A percentile compares a stretch with the other conserved stretches of the same genome.
Evolutionary conservation across 106 monocot genomes (phyloP).

Genomic region (Amphibolis antarctica): DNA sequence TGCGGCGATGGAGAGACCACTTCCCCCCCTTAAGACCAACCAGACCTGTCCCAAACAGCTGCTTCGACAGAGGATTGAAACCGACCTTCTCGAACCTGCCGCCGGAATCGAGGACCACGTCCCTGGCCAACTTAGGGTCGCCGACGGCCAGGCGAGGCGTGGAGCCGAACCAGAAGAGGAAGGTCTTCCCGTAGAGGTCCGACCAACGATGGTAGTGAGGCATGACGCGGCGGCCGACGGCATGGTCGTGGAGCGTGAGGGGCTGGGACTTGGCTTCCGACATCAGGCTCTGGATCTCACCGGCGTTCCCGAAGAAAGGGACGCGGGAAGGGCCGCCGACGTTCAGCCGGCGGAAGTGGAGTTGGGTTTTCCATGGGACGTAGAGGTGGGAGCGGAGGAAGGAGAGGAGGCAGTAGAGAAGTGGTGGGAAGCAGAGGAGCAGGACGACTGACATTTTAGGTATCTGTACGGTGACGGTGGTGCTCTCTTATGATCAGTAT

Average conservation of each 20-base stretch:
- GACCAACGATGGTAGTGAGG: constrained; percentile 64
- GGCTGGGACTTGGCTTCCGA: constrained; percentile 27
- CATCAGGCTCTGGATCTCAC: constrained; percentile 41
- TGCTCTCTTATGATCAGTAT: too few species aligned
- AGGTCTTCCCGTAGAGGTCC: constrained; percentile 32
- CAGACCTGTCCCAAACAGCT: constrained; percentile 68
- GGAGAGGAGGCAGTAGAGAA: constrained; percentile 19
- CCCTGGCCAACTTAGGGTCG: constrained; percentile 36
- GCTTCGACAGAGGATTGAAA: constrained; percentile 45
- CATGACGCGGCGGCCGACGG: constrained; percentile 31
- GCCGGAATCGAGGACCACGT: constrained; percentile 27
- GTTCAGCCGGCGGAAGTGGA: constrained; percentile 48
- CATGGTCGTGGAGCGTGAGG: constrained; percentile 20
- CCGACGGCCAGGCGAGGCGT: constrained; percentile 49
- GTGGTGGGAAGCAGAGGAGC: constrained; percentile 5
- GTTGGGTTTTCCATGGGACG: constrained; percentile 32
- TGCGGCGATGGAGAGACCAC: constrained; percentile 51
- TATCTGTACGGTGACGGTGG: too few species aligned
- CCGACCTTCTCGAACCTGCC: constrained; percentile 43
- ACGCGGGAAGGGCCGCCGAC: constrained; percentile 43
- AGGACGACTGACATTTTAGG: too few species aligned
- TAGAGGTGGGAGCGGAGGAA: constrained; percentile 28
- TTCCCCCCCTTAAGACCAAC: constrained; percentile 46
- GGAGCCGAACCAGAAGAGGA: constrained; percentile 73
- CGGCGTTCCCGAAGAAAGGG: constrained; percentile 42